Percentiles rank a stretch among this genome's conserved stretches.
These are phyloP conservation scores for Lactarius sanguifluus DNA, from an alignment of 768 basidiomycete genomes.

Conservation along the genomic window DNA sequence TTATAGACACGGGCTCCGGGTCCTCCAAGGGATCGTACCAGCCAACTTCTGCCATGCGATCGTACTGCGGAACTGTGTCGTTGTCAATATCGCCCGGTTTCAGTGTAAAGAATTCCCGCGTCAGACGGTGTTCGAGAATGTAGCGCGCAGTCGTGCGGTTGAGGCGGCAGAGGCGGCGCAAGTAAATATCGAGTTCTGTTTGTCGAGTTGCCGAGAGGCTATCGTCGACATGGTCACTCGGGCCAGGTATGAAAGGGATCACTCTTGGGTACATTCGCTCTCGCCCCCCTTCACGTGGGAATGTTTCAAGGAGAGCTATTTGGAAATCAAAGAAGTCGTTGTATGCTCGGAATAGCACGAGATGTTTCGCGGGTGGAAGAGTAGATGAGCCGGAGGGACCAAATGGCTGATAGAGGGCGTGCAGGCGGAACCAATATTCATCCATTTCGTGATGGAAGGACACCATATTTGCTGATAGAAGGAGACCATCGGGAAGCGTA, in stretches of 20 bases:
- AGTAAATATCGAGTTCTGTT: conserved; percentile 85
- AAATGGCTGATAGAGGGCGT: conserved; percentile 87
- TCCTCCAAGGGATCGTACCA: conserved; percentile 33
- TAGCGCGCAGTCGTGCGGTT: conserved; percentile 66
- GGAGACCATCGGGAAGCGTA: conserved; percentile 74
- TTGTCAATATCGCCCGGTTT: conserved; percentile 85
- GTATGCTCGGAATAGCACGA: conserved; percentile 92
- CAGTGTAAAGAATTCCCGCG: conserved; percentile 79
- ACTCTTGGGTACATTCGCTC: conserved; percentile 65
- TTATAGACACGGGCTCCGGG: conserved; percentile 33
- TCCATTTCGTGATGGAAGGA: conserved; percentile 98
- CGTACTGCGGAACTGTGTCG: conserved; percentile 56
- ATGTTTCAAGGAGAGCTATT: conserved; percentile 78
- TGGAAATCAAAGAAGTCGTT: conserved; percentile 99
- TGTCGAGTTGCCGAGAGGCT: conserved; percentile 76
- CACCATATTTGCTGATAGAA: conserved; percentile 84
- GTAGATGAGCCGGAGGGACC: conserved; percentile 52
- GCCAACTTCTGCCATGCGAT: conserved; percentile 55
- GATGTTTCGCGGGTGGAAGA: conserved; percentile 67
- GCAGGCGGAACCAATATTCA: conserved; percentile 96
- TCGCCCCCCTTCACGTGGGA: conserved; percentile 90
- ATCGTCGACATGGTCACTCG: conserved; percentile 80
- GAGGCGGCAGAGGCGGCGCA: conserved; percentile 75
- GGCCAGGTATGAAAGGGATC: conserved; percentile 97
- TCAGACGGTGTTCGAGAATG: conserved; percentile 75